phyloP scores from a whole-genome alignment of 768 basidiomycete species.

The Kwoniella bestiolae region DNA sequence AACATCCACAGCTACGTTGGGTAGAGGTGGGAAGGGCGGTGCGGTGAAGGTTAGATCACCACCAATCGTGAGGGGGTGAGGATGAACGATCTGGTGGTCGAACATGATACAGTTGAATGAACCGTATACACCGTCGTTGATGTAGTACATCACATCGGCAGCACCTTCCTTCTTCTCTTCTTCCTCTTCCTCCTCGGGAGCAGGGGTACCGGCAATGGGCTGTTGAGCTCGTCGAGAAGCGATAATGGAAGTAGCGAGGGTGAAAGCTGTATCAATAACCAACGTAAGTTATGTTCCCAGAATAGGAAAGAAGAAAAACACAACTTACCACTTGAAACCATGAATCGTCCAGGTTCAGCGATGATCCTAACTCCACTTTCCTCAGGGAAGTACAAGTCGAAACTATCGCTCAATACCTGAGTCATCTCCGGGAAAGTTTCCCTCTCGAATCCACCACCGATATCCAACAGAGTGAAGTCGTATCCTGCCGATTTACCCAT shows the following conservation, averaged over 20 bases:
- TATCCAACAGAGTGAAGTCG: slow-evolving; percentile 79
- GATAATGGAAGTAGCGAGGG: slow-evolving; percentile 89
- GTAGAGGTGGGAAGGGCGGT: slow-evolving; percentile 51
- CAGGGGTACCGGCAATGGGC: slow-evolving; percentile 51
- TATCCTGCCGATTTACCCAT: slow-evolving; percentile 83
- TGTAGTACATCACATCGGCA: slow-evolving; percentile 91
- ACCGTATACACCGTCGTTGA: slow-evolving; percentile 99
- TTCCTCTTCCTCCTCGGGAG: slow-evolving; percentile 50
- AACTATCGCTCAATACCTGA: slow-evolving; percentile 68
- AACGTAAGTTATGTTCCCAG: neutral
- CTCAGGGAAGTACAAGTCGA: slow-evolving; percentile 77
- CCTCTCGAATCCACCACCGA: slow-evolving; percentile 96
- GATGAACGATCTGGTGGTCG: slow-evolving; percentile 91
- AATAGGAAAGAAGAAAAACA: neutral
- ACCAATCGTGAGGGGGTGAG: slow-evolving; percentile 63
- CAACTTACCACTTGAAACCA: slow-evolving; percentile 66
- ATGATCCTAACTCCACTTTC: slow-evolving; percentile 72
- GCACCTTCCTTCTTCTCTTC: slow-evolving; percentile 54
- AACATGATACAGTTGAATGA: slow-evolving; percentile 74
- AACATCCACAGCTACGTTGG: slow-evolving; percentile 56
- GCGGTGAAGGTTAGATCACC: slow-evolving; percentile 31
- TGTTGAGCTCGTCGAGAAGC: slow-evolving; percentile 67
- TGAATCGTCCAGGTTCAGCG: slow-evolving; percentile 94
- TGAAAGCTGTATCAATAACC: slow-evolving; percentile 67
- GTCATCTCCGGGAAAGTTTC: slow-evolving; percentile 81